Conservation (phyloP, 306 rosid species). For the Luffa acutangula region DNA sequence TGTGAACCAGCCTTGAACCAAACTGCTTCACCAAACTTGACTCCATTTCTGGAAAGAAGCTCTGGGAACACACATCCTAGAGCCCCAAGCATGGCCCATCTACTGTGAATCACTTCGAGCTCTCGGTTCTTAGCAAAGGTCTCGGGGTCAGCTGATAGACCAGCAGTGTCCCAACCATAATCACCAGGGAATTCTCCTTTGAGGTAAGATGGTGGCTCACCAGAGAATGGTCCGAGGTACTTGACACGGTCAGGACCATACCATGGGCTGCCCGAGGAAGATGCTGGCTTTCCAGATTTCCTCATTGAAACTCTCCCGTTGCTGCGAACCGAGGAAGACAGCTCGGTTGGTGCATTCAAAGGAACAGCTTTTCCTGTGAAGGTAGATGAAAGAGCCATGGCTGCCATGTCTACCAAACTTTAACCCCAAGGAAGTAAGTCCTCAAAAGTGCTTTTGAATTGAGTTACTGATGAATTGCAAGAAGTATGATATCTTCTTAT, state of each 20-base stretch:
- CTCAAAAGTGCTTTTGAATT: background rate
- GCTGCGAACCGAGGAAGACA: slow-evolving; percentile 10
- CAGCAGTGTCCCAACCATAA: slow-evolving; percentile 30
- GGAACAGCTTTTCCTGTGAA: slow-evolving; percentile 23
- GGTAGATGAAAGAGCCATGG: slow-evolving; percentile 28
- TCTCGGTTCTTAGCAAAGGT: slow-evolving; percentile 27
- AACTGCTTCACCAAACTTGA: slow-evolving; percentile 28
- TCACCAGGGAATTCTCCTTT: slow-evolving; percentile 24
- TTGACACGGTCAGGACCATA: slow-evolving; percentile 27
- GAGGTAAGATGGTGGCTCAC: slow-evolving; percentile 29
- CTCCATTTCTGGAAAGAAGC: slow-evolving; percentile 30
- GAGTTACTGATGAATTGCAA: background rate
- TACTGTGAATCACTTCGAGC: slow-evolving; percentile 20
- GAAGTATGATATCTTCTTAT: background rate
- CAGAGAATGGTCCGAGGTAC: slow-evolving; percentile 31
- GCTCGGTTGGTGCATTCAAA: slow-evolving; percentile 9
- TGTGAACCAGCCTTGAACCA: slow-evolving; percentile 35
- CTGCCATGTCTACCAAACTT: slow-evolving; percentile 15
- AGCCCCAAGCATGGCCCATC: slow-evolving; percentile 33
- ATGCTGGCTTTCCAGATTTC: slow-evolving; percentile 18
- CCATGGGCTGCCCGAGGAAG: slow-evolving; percentile 22
- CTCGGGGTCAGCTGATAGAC: slow-evolving; percentile 23
- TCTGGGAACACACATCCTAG: slow-evolving; percentile 34
- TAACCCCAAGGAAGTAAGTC: background rate
- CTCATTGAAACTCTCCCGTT: slow-evolving; percentile 23